Percentiles rank a stretch among this genome's conserved stretches.
Evolutionary conservation across 2,329 filamentous ascomycete species (phyloP).

Genomic region (Alternaria gaisen): DNA sequence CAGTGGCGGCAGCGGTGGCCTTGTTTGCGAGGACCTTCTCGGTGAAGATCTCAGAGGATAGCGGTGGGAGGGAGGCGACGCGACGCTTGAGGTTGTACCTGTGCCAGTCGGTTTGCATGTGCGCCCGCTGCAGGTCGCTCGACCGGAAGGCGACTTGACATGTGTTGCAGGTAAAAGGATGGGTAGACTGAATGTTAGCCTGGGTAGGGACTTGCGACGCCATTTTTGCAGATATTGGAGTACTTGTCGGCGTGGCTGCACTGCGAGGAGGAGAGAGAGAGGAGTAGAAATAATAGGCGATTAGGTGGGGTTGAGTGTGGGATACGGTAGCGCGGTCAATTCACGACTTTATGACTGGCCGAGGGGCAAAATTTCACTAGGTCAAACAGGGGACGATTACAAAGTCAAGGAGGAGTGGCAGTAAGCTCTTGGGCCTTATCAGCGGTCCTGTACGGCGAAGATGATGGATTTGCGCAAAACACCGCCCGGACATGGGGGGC

Average conservation of each 20-base stretch:
- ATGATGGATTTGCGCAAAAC: constrained; percentile 11
- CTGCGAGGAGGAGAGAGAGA: constrained; percentile 1
- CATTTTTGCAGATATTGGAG: constrained; percentile 34
- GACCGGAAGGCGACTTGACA: constrained; percentile 97
- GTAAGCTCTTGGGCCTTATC: constrained; percentile 7
- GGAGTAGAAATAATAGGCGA: constrained; percentile 30
- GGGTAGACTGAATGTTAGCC: constrained; percentile 54
- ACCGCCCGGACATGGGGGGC: constrained; percentile 17
- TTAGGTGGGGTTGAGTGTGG: constrained; percentile 39
- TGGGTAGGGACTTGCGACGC: constrained; percentile 46
- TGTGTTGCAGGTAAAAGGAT: constrained; percentile 98
- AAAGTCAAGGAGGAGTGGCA: background rate
- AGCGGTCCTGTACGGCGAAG: constrained; percentile 12
- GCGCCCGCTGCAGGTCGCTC: constrained; percentile 88
- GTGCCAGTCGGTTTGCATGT: constrained; percentile 99
- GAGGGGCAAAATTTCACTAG: constrained; percentile 30
- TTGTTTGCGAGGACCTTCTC: constrained; percentile 95
- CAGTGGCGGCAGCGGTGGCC: constrained; percentile 82
- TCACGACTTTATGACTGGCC: constrained; percentile 34
- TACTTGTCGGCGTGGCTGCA: constrained; percentile 8
- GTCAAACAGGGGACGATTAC: constrained; percentile 15
- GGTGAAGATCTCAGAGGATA: constrained; percentile 90
- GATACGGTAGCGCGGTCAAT: constrained; percentile 18
- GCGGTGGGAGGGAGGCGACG: constrained; percentile 87
- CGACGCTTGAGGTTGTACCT: constrained; percentile 96